These are phyloP conservation scores for Saccharomyces pastorianus DNA, from an alignment of 1,139 yeast genomes.

Conservation along the genomic window DNA sequence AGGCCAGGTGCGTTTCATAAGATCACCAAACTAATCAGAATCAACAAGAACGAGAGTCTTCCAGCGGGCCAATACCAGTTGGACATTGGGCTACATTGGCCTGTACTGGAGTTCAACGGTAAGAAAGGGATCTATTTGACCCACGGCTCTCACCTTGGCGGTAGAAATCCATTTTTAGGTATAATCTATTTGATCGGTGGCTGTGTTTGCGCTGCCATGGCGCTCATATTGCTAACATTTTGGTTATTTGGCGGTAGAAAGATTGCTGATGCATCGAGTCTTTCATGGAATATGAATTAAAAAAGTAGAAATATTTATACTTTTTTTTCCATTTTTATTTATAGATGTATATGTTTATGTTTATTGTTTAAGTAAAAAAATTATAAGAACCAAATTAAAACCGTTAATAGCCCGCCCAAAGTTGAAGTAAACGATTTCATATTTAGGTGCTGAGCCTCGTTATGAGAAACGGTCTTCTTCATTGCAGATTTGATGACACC, in stretches of 20 bases:
- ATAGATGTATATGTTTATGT: neutral
- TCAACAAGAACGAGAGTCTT: conserved; percentile 44
- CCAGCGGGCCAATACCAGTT: conserved; percentile 53
- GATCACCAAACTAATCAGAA: conserved; percentile 58
- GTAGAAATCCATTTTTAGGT: conserved; percentile 60
- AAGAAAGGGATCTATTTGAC: conserved; percentile 59
- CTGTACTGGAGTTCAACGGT: conserved; percentile 61
- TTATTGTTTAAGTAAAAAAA: neutral
- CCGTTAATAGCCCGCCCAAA: neutral
- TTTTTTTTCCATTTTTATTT: neutral
- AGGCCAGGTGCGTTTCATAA: conserved; percentile 70
- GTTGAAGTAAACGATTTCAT: neutral
- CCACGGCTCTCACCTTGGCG: conserved; percentile 62
- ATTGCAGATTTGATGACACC: conserved; percentile 24
- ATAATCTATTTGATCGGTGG: conserved; percentile 61
- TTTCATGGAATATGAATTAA: conserved; percentile 27
- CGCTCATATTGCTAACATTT: conserved; percentile 40
- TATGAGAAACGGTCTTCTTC: conserved; percentile 6
- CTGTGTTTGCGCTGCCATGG: conserved; percentile 42
- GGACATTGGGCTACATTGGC: conserved; percentile 57
- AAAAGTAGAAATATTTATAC: neutral
- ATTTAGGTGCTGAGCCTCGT: neutral
- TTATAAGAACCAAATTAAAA: neutral
- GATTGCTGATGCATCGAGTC: conserved; percentile 24
- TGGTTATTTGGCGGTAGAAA: conserved; percentile 37